These are phyloP conservation scores for Epichloe baconii DNA, from an alignment of 2,329 filamentous ascomycete genomes.

Conservation along the genomic window DNA sequence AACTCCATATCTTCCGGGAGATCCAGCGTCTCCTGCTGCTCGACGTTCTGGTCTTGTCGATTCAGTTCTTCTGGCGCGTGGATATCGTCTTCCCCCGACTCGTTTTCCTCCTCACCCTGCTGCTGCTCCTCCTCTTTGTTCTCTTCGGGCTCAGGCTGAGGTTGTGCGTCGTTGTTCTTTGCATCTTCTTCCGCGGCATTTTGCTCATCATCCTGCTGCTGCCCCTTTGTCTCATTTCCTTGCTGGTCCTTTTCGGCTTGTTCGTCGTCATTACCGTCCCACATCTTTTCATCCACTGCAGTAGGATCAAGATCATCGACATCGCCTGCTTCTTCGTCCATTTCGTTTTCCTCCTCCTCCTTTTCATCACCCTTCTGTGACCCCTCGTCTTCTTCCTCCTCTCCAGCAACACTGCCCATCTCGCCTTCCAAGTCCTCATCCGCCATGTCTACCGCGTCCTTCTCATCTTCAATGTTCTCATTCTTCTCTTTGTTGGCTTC, in stretches of 20 bases:
- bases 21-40: conserved; percentile 71
- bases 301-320: conserved; percentile 83
- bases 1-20: conserved; percentile 83
- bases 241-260: conserved; percentile 74
- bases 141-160: conserved; percentile 37
- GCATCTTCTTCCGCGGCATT: conserved; percentile 46
- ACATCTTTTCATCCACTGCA: conserved; percentile 96
- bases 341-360: conserved; percentile 55
- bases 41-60: conserved; percentile 58
- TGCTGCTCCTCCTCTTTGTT: conserved; percentile 21
- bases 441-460: conserved; percentile 85
- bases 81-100: conserved; percentile 36
- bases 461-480: conserved; percentile 61
- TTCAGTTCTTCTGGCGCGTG: conserved; percentile 43
- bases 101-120: conserved; percentile 22
- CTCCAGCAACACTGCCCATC: conserved; percentile 50
- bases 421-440: conserved; percentile 86
- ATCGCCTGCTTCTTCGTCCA: conserved; percentile 82
- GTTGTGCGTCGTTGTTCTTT: conserved; percentile 25
- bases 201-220: conserved; percentile 52
- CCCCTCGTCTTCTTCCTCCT: conserved; percentile 46
- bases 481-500: conserved; percentile 56
- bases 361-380: conserved; percentile 50
- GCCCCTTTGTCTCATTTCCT: conserved; percentile 57
- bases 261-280: conserved; percentile 76